Conservation (phyloP, 2,329 filamentous ascomycete genomes). For the Orbilia quercus region DNA sequence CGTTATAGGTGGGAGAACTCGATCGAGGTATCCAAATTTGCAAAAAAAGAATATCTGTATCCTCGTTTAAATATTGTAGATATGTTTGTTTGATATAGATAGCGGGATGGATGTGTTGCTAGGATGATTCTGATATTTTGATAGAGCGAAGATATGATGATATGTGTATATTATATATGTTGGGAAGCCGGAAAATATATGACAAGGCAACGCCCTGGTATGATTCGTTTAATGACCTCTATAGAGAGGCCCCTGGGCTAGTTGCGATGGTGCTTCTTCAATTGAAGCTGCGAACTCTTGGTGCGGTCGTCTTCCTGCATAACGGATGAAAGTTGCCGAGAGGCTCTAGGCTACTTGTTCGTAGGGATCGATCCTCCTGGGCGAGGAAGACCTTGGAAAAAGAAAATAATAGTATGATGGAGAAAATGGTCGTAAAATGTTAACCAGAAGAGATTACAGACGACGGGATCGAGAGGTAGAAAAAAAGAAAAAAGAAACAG, state of each 20-base stretch:
- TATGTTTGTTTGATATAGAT: neutral
- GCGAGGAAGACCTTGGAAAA: slow-evolving; percentile 32
- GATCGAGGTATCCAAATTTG: too few relatives aligned
- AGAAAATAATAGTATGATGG: too few relatives aligned
- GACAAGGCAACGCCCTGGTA: slow-evolving; percentile 11
- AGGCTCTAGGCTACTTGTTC: slow-evolving; percentile 29
- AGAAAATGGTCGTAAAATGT: too few relatives aligned
- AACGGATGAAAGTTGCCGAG: slow-evolving; percentile 54
- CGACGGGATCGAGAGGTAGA: too few relatives aligned
- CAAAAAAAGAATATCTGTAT: too few relatives aligned
- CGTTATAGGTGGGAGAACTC: too few relatives aligned
- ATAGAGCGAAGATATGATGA: slow-evolving; percentile 2
- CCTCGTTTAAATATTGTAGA: neutral
- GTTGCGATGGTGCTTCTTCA: slow-evolving; percentile 53
- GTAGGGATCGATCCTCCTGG: slow-evolving; percentile 32
- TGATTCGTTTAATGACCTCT: slow-evolving; percentile 52
- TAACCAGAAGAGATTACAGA: too few relatives aligned
- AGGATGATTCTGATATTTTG: slow-evolving; percentile 22
- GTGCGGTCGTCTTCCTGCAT: slow-evolving; percentile 56
- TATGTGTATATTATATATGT: neutral
- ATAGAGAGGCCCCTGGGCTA: slow-evolving; percentile 55
- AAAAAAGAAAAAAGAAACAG: slow-evolving; percentile 21
- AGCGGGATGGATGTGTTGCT: neutral
- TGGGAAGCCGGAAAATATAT: slow-evolving; percentile 16
- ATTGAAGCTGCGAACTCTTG: slow-evolving; percentile 56